A percentile compares a stretch with the other conserved stretches of the same genome.
Conservation (phyloP, 1,139 yeast genomes). For the Saccharomyces hybrid region DNA sequence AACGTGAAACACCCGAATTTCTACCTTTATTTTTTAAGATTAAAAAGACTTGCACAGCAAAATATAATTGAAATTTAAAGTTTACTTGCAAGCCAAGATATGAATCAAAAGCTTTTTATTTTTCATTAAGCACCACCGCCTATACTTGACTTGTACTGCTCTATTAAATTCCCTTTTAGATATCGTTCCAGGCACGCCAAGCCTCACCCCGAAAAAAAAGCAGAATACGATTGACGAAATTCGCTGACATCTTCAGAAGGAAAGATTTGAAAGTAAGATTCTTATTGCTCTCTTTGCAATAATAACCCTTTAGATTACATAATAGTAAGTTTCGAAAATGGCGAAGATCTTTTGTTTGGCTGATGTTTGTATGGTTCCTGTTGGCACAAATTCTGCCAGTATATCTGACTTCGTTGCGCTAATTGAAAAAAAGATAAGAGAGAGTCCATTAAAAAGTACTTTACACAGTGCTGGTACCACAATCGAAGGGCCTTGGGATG, state of each 20-base stretch:
- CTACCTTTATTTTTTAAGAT: neutral
- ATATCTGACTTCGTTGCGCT: conserved; percentile 73
- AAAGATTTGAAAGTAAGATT: neutral
- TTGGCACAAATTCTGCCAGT: conserved; percentile 71
- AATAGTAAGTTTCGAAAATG: conserved; percentile 20
- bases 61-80: neutral
- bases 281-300: neutral
- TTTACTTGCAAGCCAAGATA: neutral
- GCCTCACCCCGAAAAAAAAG: no score
- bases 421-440: conserved; percentile 55
- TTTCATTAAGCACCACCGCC: neutral
- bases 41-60: neutral
- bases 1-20: neutral
- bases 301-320: neutral
- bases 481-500: conserved; percentile 86
- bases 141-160: neutral
- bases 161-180: no score
- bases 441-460: conserved; percentile 55
- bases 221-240: no score
- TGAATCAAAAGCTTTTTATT: neutral
- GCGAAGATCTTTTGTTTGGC: conserved; percentile 64
- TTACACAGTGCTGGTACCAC: conserved; percentile 89
- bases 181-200: no score
- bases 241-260: no score
- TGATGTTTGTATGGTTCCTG: conserved; percentile 75